These are phyloP conservation scores for Exidia glandulosa DNA, from an alignment of 768 basidiomycete species.

Conservation along the genomic window DNA sequence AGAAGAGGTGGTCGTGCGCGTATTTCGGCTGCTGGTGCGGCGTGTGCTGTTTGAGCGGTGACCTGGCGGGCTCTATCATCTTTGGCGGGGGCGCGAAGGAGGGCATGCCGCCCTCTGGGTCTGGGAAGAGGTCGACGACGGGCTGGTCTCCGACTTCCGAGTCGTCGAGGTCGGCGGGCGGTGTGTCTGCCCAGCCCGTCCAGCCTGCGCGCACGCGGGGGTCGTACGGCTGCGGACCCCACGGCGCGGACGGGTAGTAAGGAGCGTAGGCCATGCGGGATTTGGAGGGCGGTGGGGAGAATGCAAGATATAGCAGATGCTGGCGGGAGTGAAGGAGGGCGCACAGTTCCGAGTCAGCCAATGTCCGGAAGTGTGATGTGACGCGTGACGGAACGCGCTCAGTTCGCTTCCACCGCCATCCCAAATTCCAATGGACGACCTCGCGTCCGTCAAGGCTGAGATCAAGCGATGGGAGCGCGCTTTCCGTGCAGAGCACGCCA, in stretches of 20 bases:
- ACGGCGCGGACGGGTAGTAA: not conserved
- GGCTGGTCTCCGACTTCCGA: not conserved
- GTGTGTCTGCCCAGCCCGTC: not conserved
- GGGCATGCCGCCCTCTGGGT: not conserved
- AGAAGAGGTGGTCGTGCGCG: not conserved
- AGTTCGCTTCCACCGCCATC: not conserved
- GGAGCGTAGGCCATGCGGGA: not conserved
- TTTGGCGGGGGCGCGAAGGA: not conserved
- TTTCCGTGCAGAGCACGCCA: slow-evolving; percentile 2
- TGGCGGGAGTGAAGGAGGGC: not conserved
- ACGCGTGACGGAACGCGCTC: not conserved
- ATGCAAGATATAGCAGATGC: not conserved
- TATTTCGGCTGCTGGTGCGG: not conserved
- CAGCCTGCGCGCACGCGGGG: not conserved
- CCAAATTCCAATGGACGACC: slow-evolving; percentile 1
- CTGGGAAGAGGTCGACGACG: not conserved
- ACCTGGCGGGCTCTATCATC: not conserved
- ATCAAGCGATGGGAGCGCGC: slow-evolving; percentile 7
- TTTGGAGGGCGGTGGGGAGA: not conserved
- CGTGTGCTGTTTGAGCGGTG: not conserved
- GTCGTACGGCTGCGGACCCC: not conserved
- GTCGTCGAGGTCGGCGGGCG: not conserved
- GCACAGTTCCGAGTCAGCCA: not conserved
- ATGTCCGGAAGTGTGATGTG: not conserved
- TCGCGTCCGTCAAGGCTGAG: slow-evolving; percentile 1